Base-by-base conservation (phyloP, 306 rosid genomes). In the Sicyos baderoa region DNA sequence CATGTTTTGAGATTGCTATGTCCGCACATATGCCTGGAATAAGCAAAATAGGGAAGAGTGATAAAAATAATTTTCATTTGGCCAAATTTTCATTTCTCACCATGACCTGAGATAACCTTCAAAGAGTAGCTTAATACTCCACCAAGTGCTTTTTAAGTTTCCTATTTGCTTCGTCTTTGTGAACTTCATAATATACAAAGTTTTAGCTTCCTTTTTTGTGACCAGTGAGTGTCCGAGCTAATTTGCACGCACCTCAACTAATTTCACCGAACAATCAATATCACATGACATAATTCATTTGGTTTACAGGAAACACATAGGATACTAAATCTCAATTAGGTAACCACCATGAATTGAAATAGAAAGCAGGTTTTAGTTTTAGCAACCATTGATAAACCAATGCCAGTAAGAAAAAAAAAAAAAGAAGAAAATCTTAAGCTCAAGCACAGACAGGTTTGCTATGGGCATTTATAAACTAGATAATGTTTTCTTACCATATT, bases 21-120 rank as follows among this genome's bases (percentile, higher is more conserved):
- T 94, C 97, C 69, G 94, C 87, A 83, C 89, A 88, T 74, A 87
- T 87, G 75, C 90, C 99, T 94, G 72, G 32, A 83, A 74, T 60
- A 65, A 75, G 27, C 60, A 79, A 75, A n/a, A n/a, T n/a, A n/a
- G n/a, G n/a, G n/a, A n/a, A n/a, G n/a, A n/a, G n/a, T n/a, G n/a
- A n/a, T n/a, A n/a, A n/a, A n/a, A n/a, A n/a, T n/a, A n/a, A n/a
- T n/a, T n/a, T n/a, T n/a, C n/a, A n/a, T n/a, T n/a, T n/a, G n/a
- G n/a, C n/a, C n/a, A n/a, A n/a, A n/a, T n/a, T 19, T 9, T 19
- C 29, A 54, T 54, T 21, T 54, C 59, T 21, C 32, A 21, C 6
- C 16, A 15, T 54, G 21, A 54, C 4, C 16, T 0, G 60, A 54
- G 32, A 54, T 7, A 54, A 54, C 32, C 32, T 21, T 54, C n/a